Evolutionary conservation across 495 filamentous ascomycete species (phyloP).

Genomic region (Tirmania nivea): DNA sequence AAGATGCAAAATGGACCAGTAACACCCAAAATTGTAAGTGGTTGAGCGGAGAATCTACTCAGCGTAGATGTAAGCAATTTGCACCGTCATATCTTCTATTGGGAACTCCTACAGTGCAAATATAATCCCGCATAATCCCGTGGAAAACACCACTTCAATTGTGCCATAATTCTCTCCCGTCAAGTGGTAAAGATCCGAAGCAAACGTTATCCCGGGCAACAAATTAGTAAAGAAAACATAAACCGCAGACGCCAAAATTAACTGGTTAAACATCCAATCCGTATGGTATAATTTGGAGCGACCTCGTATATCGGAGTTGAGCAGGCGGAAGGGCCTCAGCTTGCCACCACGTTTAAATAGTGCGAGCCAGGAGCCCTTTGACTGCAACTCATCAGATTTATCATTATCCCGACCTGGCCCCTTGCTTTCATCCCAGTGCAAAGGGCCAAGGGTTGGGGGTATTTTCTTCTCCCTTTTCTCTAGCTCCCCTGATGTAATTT

Average conservation of each 20-base stretch:
- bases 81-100: too few relatives aligned
- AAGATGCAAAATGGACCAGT: constrained; percentile 56
- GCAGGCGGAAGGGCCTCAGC: constrained; percentile 37
- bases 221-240: constrained; percentile 61
- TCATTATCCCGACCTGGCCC: too few relatives aligned
- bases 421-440: too few relatives aligned
- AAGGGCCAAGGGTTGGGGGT: too few relatives aligned
- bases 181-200: constrained; percentile 43
- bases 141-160: constrained; percentile 51
- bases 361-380: too few relatives aligned
- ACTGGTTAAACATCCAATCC: constrained; percentile 53
- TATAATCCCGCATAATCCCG: constrained; percentile 43
- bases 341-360: constrained; percentile 1
- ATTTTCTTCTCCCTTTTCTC: too few relatives aligned
- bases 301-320: constrained; percentile 37
- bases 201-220: constrained; percentile 52
- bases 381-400: too few relatives aligned
- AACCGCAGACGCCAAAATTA: constrained; percentile 46
- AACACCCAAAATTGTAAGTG: constrained; percentile 49
- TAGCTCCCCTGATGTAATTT: too few relatives aligned
- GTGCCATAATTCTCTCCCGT: constrained; percentile 48
- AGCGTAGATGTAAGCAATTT: too few relatives aligned
- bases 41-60: constrained; percentile 40
- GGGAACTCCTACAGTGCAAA: constrained; percentile 35
- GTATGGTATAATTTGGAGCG: constrained; percentile 32